Conservation (phyloP, 2,329 filamentous ascomycete species). For the Colletotrichum plurivorum region DNA sequence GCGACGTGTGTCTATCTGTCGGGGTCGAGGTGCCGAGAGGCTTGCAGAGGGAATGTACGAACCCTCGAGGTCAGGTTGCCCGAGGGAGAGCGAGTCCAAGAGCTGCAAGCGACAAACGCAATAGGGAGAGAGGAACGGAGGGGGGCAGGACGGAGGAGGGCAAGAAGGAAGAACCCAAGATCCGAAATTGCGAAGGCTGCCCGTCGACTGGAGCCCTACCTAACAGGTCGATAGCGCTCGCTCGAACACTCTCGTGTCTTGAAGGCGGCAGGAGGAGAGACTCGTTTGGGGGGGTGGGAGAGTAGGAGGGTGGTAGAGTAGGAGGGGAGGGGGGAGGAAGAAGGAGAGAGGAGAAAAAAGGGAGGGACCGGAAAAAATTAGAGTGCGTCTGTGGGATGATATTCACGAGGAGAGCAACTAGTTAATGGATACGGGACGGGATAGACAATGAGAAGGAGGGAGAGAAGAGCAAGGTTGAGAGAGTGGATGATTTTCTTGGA, state of each 20-base stretch:
- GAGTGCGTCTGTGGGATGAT: constrained; percentile 41
- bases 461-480: constrained; percentile 43
- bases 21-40: constrained; percentile 21
- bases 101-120: constrained; percentile 24
- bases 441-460: constrained; percentile 21
- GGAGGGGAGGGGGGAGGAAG: constrained; percentile 39
- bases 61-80: constrained; percentile 12
- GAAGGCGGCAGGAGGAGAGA: constrained; percentile 27
- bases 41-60: constrained; percentile 22
- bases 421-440: constrained; percentile 37
- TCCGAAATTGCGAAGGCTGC: constrained; percentile 33
- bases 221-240: constrained; percentile 29
- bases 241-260: constrained; percentile 22
- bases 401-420: constrained; percentile 37
- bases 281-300: constrained; percentile 14
- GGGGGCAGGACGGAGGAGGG: constrained; percentile 18
- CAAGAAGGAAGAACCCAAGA: constrained; percentile 24
- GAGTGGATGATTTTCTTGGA: constrained; percentile 33
- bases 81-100: constrained; percentile 36
- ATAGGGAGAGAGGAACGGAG: constrained; percentile 36
- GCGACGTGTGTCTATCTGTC: constrained; percentile 33
- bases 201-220: constrained; percentile 31
- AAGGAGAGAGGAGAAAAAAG: constrained; percentile 35
- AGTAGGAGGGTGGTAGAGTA: constrained; percentile 42
- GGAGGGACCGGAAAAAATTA: constrained; percentile 38